Base-by-base conservation (phyloP, 176 grass and related monocot genomes). In the Bothriochloa decipiens region DNA sequence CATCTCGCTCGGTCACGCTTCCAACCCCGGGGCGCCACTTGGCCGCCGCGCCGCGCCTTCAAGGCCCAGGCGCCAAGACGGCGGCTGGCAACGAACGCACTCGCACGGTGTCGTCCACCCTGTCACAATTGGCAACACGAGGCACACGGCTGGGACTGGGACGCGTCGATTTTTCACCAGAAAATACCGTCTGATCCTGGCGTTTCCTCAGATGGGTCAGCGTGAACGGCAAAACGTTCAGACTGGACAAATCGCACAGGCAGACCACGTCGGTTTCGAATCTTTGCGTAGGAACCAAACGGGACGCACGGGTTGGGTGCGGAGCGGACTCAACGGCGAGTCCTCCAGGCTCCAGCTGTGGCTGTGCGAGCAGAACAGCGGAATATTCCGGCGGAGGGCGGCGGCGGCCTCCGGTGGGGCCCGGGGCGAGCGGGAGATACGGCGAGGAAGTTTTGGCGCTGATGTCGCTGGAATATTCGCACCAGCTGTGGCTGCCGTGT, bases 381-480 rank as follows among this genome's bases (percentile, higher is more conserved):
- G 87, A 89, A 89, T 89, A 89, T 85, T 86, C 88, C 77, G 41
- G 53, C 1, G 35, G 67, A 6, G 2, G 75, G 64, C 55, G 20
- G 14, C 62, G 32, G n/a, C 10, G 77, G 73, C 49, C 58, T 36
- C 47, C 64, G 33, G 86, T 37, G 50, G 62, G 77, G 2, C 60
- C 62, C 14, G 15, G 2, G 70, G 61, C 25, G 26, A 16, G 79
- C 66, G 66, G 81, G 43, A 1, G 43, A 75, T 64, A 39, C 76
- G 82, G 87, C 22, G 76, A 20, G 55, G 74, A 79, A 39, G 73
- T 32, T 32, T 32, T 29, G 78, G 52, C 83, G 79, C 60, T 87
- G 8, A 87, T 79, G 3, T 74, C 84, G 88, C 80, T n/a, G n/a
- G 84, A 90, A 90, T 90, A 87, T 90, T 90, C 84, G 80, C 61